Base-by-base conservation (phyloP, 2,329 filamentous ascomycete genomes). In the Didymellaceae sp. region DNA sequence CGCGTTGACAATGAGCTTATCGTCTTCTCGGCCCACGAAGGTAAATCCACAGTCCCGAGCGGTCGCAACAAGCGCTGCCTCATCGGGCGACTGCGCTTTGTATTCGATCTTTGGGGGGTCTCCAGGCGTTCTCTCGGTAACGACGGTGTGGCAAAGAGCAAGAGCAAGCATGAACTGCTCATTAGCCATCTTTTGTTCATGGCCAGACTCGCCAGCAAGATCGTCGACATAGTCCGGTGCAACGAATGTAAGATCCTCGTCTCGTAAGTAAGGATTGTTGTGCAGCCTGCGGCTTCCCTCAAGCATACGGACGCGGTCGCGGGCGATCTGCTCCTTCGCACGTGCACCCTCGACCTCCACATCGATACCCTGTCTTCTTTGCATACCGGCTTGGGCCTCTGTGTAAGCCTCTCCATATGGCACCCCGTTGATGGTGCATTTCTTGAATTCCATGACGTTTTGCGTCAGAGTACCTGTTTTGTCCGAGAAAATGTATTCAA, bases 391-490 rank as follows among this genome's bases (percentile, higher is more conserved):
- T 73, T 96, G 90, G 0, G 94, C 94, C 74, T 99, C 94, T 0
- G 95, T 99, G 67, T 97, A 99, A 0, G 94, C 94, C 76, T 99
- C 94, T 55, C 95, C 94, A 62, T 99, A 99, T 0, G 92, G 86
- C 53, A 94, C 84, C n/a, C 93, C 93, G 66, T 97, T 97, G 74
- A 99, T 87, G 0, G 92, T 96, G 46, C 89, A 91, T 75, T 99
- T 99, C 75, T 97, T 99, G 83, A 97, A 99, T 73, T 99, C 95
- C 94, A 96, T 96, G 44, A 95, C 89, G 70, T 96, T 96, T 66
- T 95, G 90, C 0, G 90, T 96, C 58, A 96, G 77, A 2, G 90
- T 96, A 51, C 90, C 90, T 0, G 90, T 96, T 76, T 96, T 96
- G 79, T 96, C 90, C 0, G 90, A 97, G 74, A 99, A 99, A 61